Conservation (phyloP, 352 stramenopile species). For the Saprolegnia parasitica region DNA sequence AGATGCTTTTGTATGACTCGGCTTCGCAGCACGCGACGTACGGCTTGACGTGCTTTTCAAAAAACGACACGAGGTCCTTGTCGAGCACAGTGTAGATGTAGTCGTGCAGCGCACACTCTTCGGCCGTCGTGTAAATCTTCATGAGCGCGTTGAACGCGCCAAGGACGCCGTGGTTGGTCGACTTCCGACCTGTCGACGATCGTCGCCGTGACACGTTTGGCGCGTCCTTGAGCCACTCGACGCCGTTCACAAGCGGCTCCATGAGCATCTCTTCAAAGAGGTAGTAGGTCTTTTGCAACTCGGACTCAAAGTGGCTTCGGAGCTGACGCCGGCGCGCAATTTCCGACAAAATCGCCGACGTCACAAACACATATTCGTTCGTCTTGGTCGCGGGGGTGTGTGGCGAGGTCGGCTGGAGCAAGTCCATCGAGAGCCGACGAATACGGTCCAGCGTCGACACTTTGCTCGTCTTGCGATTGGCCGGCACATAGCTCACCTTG, state of each 20-base stretch:
- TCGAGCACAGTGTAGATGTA: neutral
- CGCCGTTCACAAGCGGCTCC: neutral
- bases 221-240: neutral
- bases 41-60: constrained; percentile 5
- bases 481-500: neutral
- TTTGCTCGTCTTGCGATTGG: neutral
- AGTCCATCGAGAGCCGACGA: neutral
- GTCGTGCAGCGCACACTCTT: constrained; percentile 11
- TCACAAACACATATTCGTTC: neutral
- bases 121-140: neutral
- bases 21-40: neutral
- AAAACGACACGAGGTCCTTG: constrained; percentile 8
- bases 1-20: neutral
- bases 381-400: neutral
- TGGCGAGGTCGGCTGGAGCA: neutral
- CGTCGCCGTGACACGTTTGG: neutral
- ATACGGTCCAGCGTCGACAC: neutral
- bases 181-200: neutral
- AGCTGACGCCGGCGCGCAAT: neutral
- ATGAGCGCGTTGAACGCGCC: neutral
- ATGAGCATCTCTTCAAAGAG: neutral
- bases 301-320: neutral
- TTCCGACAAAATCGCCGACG: neutral
- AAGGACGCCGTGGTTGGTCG: neutral
- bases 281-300: neutral